phyloP scores from a whole-genome alignment of 345 rosid species.

The Hibiscus syriacus region DNA sequence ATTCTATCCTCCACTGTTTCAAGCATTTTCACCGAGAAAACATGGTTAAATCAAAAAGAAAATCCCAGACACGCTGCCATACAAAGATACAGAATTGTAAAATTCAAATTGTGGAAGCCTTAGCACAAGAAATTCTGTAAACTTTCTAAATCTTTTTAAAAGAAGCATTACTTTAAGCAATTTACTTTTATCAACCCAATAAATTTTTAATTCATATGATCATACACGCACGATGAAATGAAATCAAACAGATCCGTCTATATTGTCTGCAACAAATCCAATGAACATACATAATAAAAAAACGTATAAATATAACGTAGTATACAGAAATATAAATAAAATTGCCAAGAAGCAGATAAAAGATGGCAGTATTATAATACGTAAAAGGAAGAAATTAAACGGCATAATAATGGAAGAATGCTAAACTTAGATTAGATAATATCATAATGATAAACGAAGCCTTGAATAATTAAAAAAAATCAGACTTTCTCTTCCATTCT shows the following conservation, averaged over 20 bases:
- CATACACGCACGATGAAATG: neutral
- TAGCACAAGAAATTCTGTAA: neutral
- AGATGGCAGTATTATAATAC: neutral
- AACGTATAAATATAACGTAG: neutral
- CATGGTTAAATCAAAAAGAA: neutral
- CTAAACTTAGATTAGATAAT: too few species aligned
- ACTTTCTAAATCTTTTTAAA: neutral
- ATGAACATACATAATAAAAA: too few species aligned
- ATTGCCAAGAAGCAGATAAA: neutral
- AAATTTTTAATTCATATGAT: neutral
- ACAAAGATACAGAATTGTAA: neutral
- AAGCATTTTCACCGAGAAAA: neutral
- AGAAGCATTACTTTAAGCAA: neutral
- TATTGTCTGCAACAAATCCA: neutral
- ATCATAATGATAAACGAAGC: too few species aligned
- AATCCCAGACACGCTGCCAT: neutral
- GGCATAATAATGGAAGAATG: neutral
- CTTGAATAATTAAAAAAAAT: too few species aligned
- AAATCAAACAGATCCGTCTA: neutral
- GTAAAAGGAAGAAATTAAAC: neutral
- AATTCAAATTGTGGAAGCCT: neutral
- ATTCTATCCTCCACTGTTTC: neutral
- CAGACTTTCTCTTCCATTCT: too few species aligned
- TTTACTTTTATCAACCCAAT: neutral
- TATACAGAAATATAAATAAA: neutral